Evolutionary conservation across 1,284 basidiomycete genomes (phyloP), one percentile per base, ranked within the genome.

Genomic region (Irpex sp.): DNA sequence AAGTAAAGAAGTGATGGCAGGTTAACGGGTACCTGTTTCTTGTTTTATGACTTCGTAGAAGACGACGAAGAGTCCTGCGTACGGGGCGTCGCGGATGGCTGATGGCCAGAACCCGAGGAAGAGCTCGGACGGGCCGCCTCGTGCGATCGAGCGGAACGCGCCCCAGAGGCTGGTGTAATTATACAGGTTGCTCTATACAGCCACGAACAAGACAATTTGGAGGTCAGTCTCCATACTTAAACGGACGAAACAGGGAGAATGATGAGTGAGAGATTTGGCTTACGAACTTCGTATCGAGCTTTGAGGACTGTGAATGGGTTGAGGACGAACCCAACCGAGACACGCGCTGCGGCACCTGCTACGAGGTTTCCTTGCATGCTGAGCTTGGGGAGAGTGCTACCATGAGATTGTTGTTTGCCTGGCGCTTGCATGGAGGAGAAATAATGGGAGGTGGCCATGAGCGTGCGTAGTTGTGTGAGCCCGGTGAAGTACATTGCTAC

Each of bases 241-340:
- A 33, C 28, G 28, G 28, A 33, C 28, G 28, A 7, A 33, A 33
- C 6, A 7, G 28, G 28, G 28, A 33, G 28, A 33, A 33, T 33
- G 28, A 33, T 33, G 28, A 33, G 28, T 33, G 33, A n/a, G 4
- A n/a, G 51, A 35, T 16, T 42, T 19, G 39, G 37, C 56, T 48
- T 12, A 74, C 87, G 55, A 61, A 90, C 95, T 84, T 99, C 96
- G 66, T 91, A 97, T 12, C 96, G 84, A 21, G 96, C 93, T 76
- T 99, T 99, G 61, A 99, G 77, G 12, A 99, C 88, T 0, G 96
- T 93, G 67, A 99, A 88, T 0, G 96, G 97, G 71, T 96, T 98
- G 63, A 99, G 72, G 0, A 96, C 65, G 68, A 98, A 90, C 0
- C 96, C 96, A 1, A 98, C 92, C 0, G 80, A 80, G 10, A 94